Evolutionary conservation across 2,329 filamentous ascomycete genomes (phyloP).

Genomic region (Clarireedia monteithiana): DNA sequence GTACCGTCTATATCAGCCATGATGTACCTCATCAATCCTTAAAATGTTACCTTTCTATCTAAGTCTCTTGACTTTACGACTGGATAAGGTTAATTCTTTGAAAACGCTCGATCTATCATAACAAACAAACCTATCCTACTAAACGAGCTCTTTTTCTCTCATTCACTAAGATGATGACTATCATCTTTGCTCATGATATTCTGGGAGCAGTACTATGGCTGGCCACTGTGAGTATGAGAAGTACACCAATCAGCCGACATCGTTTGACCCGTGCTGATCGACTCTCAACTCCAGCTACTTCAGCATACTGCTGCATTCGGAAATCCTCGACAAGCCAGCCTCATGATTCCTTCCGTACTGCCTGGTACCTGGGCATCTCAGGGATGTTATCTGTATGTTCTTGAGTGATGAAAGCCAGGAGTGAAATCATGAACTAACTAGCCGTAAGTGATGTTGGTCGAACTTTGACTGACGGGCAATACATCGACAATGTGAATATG

Average conservation of each 20-base stretch:
- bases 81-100: no score
- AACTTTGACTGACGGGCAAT: slow-evolving; percentile 17
- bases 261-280: neutral
- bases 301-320: neutral
- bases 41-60: no score
- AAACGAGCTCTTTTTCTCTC: neutral
- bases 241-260: no score
- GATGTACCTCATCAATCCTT: neutral
- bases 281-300: neutral
- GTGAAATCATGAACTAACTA: neutral
- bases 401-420: no score
- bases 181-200: neutral
- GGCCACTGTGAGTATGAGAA: no score
- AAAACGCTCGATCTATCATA: no score
- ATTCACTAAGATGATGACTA: neutral
- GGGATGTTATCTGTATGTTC: slow-evolving; percentile 22
- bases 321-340: neutral
- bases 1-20: neutral
- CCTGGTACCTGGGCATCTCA: slow-evolving; percentile 19
- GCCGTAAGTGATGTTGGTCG: slow-evolving; percentile 15
- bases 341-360: slow-evolving; percentile 10
- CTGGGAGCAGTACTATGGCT: neutral
- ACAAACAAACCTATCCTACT: neutral
- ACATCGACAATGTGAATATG: slow-evolving; percentile 15
- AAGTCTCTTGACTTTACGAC: no score